A percentile compares a stretch with the other conserved stretches of the same genome.
Conservation (phyloP, 148 eudicot genomes). For the Talinum fruticosum region DNA sequence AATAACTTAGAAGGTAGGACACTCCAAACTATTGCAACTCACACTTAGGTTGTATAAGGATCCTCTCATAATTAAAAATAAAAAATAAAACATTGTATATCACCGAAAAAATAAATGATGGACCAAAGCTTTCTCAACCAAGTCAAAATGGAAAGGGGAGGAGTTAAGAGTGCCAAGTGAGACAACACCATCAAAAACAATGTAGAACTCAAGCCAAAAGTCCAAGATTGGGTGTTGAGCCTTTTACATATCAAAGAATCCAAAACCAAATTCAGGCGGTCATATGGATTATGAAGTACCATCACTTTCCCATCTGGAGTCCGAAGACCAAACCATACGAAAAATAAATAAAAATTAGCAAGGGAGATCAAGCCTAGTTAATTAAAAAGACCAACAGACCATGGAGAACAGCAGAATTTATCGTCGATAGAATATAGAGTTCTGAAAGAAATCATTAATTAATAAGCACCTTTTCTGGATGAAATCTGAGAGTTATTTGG, state of each 20-base stretch:
- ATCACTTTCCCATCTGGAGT: neutral
- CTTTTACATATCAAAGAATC: neutral
- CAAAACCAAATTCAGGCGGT: neutral
- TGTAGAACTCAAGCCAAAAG: neutral
- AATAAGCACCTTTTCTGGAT: neutral
- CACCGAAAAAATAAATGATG: neutral
- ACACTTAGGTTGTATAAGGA: neutral
- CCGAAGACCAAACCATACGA: too few relatives aligned
- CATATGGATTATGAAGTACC: neutral
- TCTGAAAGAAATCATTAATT: neutral
- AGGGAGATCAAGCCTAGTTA: neutral
- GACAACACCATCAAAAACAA: neutral
- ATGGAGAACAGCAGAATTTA: neutral
- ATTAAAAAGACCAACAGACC: neutral
- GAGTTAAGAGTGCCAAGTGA: neutral
- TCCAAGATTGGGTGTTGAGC: constrained; percentile 1
- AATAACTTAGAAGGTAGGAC: neutral
- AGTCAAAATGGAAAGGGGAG: neutral
- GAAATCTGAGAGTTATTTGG: neutral
- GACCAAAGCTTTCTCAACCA: neutral
- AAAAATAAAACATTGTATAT: too few relatives aligned
- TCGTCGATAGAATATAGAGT: neutral
- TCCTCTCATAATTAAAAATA: neutral
- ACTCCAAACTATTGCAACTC: neutral
- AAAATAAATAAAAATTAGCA: neutral